Evolutionary conservation across 805 yeast genomes (phyloP).

Genomic region (Danielia oregonensis): DNA sequence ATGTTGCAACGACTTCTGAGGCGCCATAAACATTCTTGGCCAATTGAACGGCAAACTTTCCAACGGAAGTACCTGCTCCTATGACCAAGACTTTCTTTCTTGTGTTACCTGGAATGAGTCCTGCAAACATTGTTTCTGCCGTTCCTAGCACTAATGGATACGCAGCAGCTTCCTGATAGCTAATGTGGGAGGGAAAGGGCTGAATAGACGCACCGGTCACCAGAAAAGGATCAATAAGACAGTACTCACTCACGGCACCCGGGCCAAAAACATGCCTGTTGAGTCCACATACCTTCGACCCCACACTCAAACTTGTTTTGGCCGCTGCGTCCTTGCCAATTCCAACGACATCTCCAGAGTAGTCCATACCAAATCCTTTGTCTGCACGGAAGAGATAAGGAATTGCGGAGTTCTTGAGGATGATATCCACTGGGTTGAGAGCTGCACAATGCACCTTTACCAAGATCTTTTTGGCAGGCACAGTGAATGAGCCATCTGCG

Average conservation of each 20-base stretch:
- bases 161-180: slow-evolving; percentile 58
- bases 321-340: slow-evolving; percentile 25
- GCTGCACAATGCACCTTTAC: slow-evolving; percentile 30
- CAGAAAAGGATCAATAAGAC: slow-evolving; percentile 33
- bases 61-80: slow-evolving; percentile 76
- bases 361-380: slow-evolving; percentile 30
- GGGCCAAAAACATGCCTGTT: slow-evolving; percentile 14
- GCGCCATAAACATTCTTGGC: slow-evolving; percentile 45
- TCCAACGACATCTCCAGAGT: slow-evolving; percentile 29
- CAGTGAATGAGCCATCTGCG: slow-evolving; percentile 5
- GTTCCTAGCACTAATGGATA: slow-evolving; percentile 64
- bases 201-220: slow-evolving; percentile 35
- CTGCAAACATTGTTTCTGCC: slow-evolving; percentile 43
- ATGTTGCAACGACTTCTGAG: slow-evolving; percentile 51
- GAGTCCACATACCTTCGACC: slow-evolving; percentile 30
- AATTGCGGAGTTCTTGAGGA: slow-evolving; percentile 17
- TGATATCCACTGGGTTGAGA: slow-evolving; percentile 32
- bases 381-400: slow-evolving; percentile 10
- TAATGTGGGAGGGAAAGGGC: slow-evolving; percentile 43
- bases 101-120: slow-evolving; percentile 30
- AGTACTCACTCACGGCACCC: slow-evolving; percentile 49
- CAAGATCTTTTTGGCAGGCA: slow-evolving; percentile 18
- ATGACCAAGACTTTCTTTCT: slow-evolving; percentile 54
- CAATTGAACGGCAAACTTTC: slow-evolving; percentile 52
- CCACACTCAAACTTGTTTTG: slow-evolving; percentile 18